Evolutionary conservation across 495 filamentous ascomycete species (phyloP).

Genomic region (Talaromyces adpressus): DNA sequence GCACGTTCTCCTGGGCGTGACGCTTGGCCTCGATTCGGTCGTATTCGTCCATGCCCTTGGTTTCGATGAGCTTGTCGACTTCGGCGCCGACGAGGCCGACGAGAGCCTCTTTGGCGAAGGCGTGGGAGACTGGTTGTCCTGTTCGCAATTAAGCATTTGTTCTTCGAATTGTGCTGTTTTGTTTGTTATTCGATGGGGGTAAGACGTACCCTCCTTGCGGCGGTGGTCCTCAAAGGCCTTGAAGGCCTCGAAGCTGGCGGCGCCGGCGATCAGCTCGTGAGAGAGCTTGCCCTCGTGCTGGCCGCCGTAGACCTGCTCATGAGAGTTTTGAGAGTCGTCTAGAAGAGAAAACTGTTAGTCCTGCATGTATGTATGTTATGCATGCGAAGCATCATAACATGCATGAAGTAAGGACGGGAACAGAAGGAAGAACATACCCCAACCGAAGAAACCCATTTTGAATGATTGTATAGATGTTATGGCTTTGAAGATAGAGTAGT

Average conservation of each 20-base stretch:
- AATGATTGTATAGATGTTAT: neutral
- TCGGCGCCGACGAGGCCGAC: constrained; percentile 65
- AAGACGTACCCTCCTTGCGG: constrained; percentile 58
- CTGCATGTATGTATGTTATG: neutral
- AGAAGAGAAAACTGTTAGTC: neutral
- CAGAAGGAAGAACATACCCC: neutral
- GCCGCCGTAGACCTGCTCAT: constrained; percentile 51
- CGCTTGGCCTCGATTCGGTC: constrained; percentile 61
- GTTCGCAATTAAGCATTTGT: neutral
- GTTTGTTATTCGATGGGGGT: neutral
- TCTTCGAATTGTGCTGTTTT: too few relatives aligned
- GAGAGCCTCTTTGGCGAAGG: constrained; percentile 70
- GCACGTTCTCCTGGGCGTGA: constrained; percentile 57
- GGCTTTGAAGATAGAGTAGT: neutral
- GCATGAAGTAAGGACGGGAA: neutral
- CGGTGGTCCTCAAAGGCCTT: constrained; percentile 73
- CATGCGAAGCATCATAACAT: neutral
- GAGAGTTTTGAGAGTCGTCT: constrained; percentile 47
- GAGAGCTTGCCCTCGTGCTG: constrained; percentile 55
- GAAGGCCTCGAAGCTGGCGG: constrained; percentile 72
- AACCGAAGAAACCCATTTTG: constrained; percentile 8
- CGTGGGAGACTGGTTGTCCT: constrained; percentile 67
- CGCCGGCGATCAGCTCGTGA: constrained; percentile 70
- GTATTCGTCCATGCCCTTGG: constrained; percentile 63
- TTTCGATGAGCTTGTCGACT: constrained; percentile 74